A percentile compares a stretch with the other conserved stretches of the same genome.
Evolutionary conservation across 2,329 filamentous ascomycete genomes (phyloP).

Genomic region (Penicillium crustosum): DNA sequence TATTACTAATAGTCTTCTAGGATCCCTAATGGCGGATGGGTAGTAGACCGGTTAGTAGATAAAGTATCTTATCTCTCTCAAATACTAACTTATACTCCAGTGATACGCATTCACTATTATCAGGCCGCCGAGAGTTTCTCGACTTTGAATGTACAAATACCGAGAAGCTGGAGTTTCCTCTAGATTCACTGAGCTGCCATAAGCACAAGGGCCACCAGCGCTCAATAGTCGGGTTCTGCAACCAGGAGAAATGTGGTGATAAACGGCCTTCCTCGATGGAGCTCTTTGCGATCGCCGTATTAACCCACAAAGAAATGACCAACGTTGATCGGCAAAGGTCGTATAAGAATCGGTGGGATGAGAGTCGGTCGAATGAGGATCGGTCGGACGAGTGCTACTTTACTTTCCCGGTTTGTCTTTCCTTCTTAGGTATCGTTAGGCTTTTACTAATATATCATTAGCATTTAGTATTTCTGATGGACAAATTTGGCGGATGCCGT

Average conservation of each 20-base stretch:
- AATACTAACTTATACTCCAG: conserved; percentile 1
- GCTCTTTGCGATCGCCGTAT: background rate
- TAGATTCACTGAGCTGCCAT: background rate
- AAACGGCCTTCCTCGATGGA: conserved; percentile 4
- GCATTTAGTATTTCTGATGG: conserved; percentile 4
- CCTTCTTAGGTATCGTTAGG: background rate
- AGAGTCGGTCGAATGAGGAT: background rate
- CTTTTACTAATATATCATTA: conserved; percentile 3
- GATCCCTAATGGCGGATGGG: background rate
- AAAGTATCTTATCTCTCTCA: background rate
- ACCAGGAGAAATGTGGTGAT: conserved; percentile 1
- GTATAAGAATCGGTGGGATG: conserved; percentile 1
- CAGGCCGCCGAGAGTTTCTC: background rate
- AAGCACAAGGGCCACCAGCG: conserved; percentile 1
- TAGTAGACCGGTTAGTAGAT: background rate
- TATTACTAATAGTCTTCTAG: conserved; percentile 1
- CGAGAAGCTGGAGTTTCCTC: background rate
- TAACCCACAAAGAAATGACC: background rate
- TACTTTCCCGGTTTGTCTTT: conserved; percentile 5
- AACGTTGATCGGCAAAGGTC: background rate
- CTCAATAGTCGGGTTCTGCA: background rate
- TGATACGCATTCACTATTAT: background rate
- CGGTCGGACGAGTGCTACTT: conserved; percentile 3
- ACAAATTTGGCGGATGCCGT: conserved; percentile 1
- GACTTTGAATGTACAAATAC: background rate